A percentile compares a stretch with the other conserved stretches of the same genome.
These are phyloP conservation scores for Xylaria hypoxylon DNA, from an alignment of 2,329 filamentous ascomycete species.

Conservation along the genomic window DNA sequence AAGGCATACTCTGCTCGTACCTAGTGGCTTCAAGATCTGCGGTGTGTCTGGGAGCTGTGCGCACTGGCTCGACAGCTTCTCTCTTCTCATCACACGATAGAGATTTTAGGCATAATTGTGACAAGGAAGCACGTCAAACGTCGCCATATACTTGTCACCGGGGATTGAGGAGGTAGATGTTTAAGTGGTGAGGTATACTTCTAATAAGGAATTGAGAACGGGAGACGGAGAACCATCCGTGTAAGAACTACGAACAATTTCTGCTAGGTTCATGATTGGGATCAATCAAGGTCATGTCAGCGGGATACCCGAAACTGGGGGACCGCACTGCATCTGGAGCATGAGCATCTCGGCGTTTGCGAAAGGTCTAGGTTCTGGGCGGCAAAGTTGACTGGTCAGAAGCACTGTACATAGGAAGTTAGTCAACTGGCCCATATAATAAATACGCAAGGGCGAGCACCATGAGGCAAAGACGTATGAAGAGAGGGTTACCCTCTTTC, in stretches of 20 bases:
- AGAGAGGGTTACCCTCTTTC: background rate
- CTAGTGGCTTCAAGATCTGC: slow-evolving; percentile 87
- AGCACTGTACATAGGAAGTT: slow-evolving; percentile 36
- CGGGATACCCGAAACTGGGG: slow-evolving; percentile 30
- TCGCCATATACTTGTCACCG: slow-evolving; percentile 19
- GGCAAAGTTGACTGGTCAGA: slow-evolving; percentile 24
- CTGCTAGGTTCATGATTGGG: slow-evolving; percentile 24
- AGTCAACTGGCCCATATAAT: slow-evolving; percentile 17
- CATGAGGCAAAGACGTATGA: background rate
- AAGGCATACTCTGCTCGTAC: slow-evolving; percentile 89
- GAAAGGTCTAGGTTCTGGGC: slow-evolving; percentile 12
- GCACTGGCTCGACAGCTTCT: slow-evolving; percentile 86
- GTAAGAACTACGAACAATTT: slow-evolving; percentile 25
- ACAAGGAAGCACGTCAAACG: background rate
- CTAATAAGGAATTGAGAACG: slow-evolving; percentile 13
- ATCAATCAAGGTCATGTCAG: slow-evolving; percentile 25
- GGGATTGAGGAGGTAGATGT: slow-evolving; percentile 19
- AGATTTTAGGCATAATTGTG: slow-evolving; percentile 4
- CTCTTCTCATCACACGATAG: slow-evolving; percentile 80
- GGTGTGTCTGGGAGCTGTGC: slow-evolving; percentile 87
- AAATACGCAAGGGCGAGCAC: background rate
- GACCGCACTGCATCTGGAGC: slow-evolving; percentile 32
- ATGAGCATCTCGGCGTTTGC: slow-evolving; percentile 37
- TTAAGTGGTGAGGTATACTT: slow-evolving; percentile 1
- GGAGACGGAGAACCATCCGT: slow-evolving; percentile 13